These are phyloP conservation scores for Hemileccinum rubropunctum DNA, from an alignment of 768 basidiomycete species.

Conservation along the genomic window DNA sequence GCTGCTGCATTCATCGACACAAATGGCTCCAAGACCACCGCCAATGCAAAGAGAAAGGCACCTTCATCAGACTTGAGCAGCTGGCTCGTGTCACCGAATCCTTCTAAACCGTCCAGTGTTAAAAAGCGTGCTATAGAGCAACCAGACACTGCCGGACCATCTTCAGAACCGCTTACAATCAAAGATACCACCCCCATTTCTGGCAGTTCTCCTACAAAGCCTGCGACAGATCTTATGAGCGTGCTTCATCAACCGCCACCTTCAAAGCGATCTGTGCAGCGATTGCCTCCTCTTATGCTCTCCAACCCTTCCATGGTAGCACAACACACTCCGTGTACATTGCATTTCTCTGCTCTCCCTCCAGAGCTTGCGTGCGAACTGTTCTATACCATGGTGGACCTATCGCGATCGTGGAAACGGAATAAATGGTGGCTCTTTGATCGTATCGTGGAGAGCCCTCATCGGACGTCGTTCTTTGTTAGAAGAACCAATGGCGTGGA, in stretches of 20 bases:
- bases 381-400: constrained; percentile 69
- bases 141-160: not conserved
- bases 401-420: constrained; percentile 59
- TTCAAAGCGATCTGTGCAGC: constrained; percentile 30
- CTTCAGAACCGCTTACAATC: constrained; percentile 6
- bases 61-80: constrained; percentile 41
- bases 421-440: constrained; percentile 89
- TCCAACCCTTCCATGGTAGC: constrained; percentile 62
- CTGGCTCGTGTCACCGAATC: constrained; percentile 46
- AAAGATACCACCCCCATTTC: constrained; percentile 17
- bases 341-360: constrained; percentile 68
- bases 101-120: constrained; percentile 18
- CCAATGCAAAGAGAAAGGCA: constrained; percentile 49
- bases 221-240: constrained; percentile 48
- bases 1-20: constrained; percentile 44
- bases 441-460: constrained; percentile 77
- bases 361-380: constrained; percentile 71
- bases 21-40: constrained; percentile 12
- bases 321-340: constrained; percentile 70
- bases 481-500: constrained; percentile 46
- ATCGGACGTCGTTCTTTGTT: constrained; percentile 76
- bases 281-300: constrained; percentile 61
- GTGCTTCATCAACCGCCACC: constrained; percentile 51
- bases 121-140: constrained; percentile 16
- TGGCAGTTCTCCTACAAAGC: constrained; percentile 28